Conservation (phyloP, 2,329 filamentous ascomycete genomes). For the Penicillium sp. region DNA sequence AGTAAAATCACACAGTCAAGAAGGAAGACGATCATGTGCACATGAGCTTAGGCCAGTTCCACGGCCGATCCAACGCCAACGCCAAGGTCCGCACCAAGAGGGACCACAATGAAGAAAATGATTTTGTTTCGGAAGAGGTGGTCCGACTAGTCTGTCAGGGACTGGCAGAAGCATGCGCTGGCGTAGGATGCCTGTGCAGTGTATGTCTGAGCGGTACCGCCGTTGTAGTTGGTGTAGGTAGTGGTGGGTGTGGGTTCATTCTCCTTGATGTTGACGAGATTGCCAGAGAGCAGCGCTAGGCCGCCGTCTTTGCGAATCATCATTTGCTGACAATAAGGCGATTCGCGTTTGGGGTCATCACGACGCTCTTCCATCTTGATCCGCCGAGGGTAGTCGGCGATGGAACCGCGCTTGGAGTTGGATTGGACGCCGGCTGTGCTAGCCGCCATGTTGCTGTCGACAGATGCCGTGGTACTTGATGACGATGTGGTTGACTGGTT, state of each 20-base stretch:
- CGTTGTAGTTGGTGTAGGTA: slow-evolving; percentile 27
- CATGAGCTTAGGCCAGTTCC: slow-evolving; percentile 22
- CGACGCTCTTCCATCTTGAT: slow-evolving; percentile 69
- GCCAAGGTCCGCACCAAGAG: slow-evolving; percentile 19
- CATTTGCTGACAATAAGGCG: slow-evolving; percentile 68
- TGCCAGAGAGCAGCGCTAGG: slow-evolving; percentile 33
- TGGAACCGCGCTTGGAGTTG: slow-evolving; percentile 16
- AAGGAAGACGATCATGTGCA: slow-evolving; percentile 28
- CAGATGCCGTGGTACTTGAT: slow-evolving; percentile 22
- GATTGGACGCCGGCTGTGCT: slow-evolving; percentile 18
- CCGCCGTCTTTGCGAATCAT: slow-evolving; percentile 57
- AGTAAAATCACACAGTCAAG: slow-evolving; percentile 24
- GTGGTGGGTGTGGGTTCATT: slow-evolving; percentile 39
- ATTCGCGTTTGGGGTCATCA: slow-evolving; percentile 39
- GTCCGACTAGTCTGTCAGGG: slow-evolving; percentile 34
- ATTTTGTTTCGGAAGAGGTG: slow-evolving; percentile 19
- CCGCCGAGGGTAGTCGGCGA: slow-evolving; percentile 54
- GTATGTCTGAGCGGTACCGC: slow-evolving; percentile 34
- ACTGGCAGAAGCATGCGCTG: slow-evolving; percentile 39
- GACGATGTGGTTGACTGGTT: slow-evolving; percentile 49
- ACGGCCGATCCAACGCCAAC: slow-evolving; percentile 26
- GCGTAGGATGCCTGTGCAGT: slow-evolving; percentile 38
- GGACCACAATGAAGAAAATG: slow-evolving; percentile 21
- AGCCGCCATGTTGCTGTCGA: slow-evolving; percentile 19
- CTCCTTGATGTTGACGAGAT: slow-evolving; percentile 38